These are phyloP conservation scores for Colletotrichum sp. DNA, from an alignment of 2,329 filamentous ascomycete genomes.

Conservation along the genomic window DNA sequence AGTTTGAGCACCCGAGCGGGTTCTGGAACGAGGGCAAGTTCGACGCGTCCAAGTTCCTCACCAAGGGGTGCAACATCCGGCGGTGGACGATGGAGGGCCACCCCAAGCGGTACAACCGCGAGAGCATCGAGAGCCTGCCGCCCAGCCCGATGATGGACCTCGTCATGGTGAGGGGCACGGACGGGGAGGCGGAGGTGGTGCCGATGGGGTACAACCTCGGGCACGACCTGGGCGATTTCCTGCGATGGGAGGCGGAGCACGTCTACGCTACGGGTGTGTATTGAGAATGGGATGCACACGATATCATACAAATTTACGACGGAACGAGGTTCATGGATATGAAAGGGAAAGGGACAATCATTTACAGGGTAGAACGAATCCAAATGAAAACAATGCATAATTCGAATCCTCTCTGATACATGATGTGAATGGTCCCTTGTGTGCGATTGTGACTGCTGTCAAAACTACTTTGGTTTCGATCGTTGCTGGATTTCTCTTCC, in stretches of 20 bases:
- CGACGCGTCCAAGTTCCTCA: slow-evolving; percentile 36
- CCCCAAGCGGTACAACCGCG: slow-evolving; percentile 33
- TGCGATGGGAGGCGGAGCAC: slow-evolving; percentile 62
- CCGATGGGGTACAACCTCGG: slow-evolving; percentile 67
- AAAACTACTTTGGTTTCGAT: neutral
- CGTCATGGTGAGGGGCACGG: slow-evolving; percentile 41
- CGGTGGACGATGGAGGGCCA: slow-evolving; percentile 41
- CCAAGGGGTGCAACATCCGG: slow-evolving; percentile 31
- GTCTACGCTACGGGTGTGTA: slow-evolving; percentile 39
- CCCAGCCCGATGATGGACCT: slow-evolving; percentile 56
- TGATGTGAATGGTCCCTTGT: neutral
- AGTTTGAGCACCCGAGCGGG: slow-evolving; percentile 35
- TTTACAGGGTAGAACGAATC: neutral
- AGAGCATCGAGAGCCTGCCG: slow-evolving; percentile 39
- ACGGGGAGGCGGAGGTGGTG: slow-evolving; percentile 40
- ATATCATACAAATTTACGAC: neutral
- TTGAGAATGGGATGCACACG: neutral
- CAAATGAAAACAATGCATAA: neutral
- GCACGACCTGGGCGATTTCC: slow-evolving; percentile 63
- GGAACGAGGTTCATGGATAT: neutral
- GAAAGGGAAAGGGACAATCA: neutral
- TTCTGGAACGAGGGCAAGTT: slow-evolving; percentile 35
- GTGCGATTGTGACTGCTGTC: neutral
- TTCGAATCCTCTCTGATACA: neutral
- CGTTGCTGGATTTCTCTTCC: neutral